A percentile compares a stretch with the other conserved stretches of the same genome.
These are phyloP conservation scores for Sonneratia caseolaris DNA, from an alignment of 345 rosid genomes.

Conservation along the genomic window DNA sequence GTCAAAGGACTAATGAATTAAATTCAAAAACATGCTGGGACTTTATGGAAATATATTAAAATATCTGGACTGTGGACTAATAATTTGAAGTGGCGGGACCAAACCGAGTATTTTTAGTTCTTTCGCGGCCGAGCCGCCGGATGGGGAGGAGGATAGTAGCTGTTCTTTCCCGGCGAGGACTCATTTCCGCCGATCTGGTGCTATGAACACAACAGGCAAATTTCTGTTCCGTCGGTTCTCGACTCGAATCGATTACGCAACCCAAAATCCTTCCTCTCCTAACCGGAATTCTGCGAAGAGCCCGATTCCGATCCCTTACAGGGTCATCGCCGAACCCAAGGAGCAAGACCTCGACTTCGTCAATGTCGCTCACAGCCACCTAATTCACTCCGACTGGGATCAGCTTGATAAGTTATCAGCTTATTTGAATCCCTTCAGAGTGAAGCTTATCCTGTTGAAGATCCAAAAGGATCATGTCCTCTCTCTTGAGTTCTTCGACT, in stretches of 20 bases:
- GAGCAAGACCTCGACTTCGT: constrained; percentile 82
- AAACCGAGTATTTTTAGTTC: background rate
- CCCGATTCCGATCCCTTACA: constrained; percentile 58
- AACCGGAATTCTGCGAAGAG: constrained; percentile 3
- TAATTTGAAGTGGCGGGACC: background rate
- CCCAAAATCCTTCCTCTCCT: background rate
- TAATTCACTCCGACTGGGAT: constrained; percentile 74
- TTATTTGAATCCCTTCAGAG: constrained; percentile 43
- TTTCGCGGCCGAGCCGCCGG: background rate
- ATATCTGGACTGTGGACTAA: too few relatives aligned
- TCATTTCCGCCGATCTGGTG: background rate
- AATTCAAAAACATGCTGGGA: too few relatives aligned
- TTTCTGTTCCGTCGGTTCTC: background rate
- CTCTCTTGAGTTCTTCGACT: constrained; percentile 66
- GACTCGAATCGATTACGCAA: background rate
- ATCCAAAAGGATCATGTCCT: constrained; percentile 54
- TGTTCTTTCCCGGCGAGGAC: background rate
- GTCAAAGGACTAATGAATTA: too few relatives aligned
- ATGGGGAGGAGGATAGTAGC: background rate
- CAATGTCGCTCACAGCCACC: constrained; percentile 70
- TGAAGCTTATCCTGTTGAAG: constrained; percentile 50
- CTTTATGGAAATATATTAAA: too few relatives aligned
- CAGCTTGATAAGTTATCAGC: constrained; percentile 35
- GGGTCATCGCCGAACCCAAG: constrained; percentile 47
- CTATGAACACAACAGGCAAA: background rate